Evolutionary conservation across 2,329 filamentous ascomycete species (phyloP).

Genomic region (Alternaria brassicicola): DNA sequence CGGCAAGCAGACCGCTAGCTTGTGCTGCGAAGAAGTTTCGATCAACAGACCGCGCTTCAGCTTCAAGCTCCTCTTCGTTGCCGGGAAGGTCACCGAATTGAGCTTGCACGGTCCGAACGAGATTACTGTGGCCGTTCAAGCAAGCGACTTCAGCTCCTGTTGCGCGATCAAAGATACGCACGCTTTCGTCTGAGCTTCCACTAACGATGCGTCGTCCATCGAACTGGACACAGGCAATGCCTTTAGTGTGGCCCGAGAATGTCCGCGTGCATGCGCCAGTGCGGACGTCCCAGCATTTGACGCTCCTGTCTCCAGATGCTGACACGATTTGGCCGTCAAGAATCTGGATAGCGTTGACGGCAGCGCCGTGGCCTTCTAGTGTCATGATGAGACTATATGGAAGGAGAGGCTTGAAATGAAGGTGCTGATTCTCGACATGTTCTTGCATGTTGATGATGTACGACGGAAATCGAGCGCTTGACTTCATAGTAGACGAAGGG

Average conservation of each 20-base stretch:
- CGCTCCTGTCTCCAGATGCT: slow-evolving; percentile 88
- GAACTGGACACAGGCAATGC: slow-evolving; percentile 97
- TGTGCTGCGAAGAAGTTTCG: slow-evolving; percentile 70
- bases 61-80: slow-evolving; percentile 74
- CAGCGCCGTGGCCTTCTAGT: slow-evolving; percentile 83
- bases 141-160: slow-evolving; percentile 90
- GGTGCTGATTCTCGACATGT: slow-evolving; percentile 42
- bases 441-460: slow-evolving; percentile 61
- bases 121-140: slow-evolving; percentile 77
- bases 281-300: slow-evolving; percentile 94
- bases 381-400: slow-evolving; percentile 79
- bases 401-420: slow-evolving; percentile 62
- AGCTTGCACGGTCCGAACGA: slow-evolving; percentile 94
- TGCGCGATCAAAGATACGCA: slow-evolving; percentile 89
- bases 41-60: slow-evolving; percentile 76
- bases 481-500: slow-evolving; percentile 49
- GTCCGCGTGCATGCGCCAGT: slow-evolving; percentile 77
- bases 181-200: slow-evolving; percentile 93
- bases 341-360: slow-evolving; percentile 96
- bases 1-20: slow-evolving; percentile 52
- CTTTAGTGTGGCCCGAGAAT: slow-evolving; percentile 86
- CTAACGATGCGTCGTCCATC: slow-evolving; percentile 93
- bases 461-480: slow-evolving; percentile 55
- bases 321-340: slow-evolving; percentile 86
- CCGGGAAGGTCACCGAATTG: slow-evolving; percentile 89